Evolutionary conservation across 768 basidiomycete genomes (phyloP), one percentile per base, ranked within the genome.

Genomic region (Lentinula detonsa): DNA sequence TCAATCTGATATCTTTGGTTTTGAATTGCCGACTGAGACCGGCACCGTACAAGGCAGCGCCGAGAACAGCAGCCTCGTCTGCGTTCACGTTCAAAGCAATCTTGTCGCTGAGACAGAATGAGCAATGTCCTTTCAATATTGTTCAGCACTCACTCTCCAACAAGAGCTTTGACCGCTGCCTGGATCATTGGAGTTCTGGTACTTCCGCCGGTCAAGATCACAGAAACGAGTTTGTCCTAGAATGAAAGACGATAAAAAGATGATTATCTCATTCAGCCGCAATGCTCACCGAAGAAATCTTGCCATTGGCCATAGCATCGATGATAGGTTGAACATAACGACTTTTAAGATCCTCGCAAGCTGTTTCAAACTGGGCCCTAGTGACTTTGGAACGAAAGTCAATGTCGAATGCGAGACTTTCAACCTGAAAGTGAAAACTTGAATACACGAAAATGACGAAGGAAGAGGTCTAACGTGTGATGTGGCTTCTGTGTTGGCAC

Each of bases 31-130:
- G 81, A 65, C 90, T 93, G 31, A 95, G 81, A 23, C 85, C 81
- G 3, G 97, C 96, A 15, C 95, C 97, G 63, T 96, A 87, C 53
- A 97, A 86, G 1, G 91, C 96, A 23, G 96, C 95, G 80, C 90
- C 94, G 48, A 99, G 83, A 18, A 98, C 96, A 28, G 90, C 91
- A 0, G 94, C 92, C 75, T 99, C 97, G 70, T 98, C 97, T 0
- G 96, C 89, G 71, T 99, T 98, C 63, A 99, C 92, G 66, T 98
- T 98, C 69, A 88, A 80, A 5, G 96, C 93, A 61, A 98, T 89
- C 73, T 91, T 93, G 57, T 87, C 84, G 51, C 87, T 90, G 56
- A 5, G 42, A 28, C 50, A 21, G 49, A 21, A 52, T 62, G 55
- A 56, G 39, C 23, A 28, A 42, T 60, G 63, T 13, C 4, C 9